Evolutionary conservation across 768 basidiomycete genomes (phyloP).

Genomic region (Coprinellus micaceus): DNA sequence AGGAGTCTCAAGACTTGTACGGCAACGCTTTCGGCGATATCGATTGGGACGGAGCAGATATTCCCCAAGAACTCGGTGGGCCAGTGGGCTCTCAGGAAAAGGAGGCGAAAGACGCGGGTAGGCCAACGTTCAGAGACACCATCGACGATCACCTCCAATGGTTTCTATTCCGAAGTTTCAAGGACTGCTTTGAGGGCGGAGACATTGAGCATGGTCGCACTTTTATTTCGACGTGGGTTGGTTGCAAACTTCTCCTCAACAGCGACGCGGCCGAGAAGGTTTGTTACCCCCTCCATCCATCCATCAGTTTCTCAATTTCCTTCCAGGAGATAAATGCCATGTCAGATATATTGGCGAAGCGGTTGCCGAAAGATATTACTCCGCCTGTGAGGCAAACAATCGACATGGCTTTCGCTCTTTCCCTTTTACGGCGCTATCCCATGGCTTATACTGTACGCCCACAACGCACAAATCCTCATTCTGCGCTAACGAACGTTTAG

Average conservation of each 20-base stretch:
- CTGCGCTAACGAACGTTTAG: background rate
- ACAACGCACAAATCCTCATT: background rate
- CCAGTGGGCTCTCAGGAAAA: conserved; percentile 8
- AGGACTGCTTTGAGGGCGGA: background rate
- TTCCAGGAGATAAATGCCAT: background rate
- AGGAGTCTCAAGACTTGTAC: conserved; percentile 81
- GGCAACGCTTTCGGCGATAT: conserved; percentile 47
- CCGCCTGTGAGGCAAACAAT: background rate
- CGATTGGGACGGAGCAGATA: conserved; percentile 56
- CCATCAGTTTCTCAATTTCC: background rate
- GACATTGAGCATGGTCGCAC: background rate
- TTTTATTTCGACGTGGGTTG: background rate
- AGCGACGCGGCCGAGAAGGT: background rate
- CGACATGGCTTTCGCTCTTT: background rate
- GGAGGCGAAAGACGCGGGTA: background rate
- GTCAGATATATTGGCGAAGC: background rate
- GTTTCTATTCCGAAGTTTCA: background rate
- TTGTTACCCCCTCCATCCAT: background rate
- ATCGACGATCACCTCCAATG: background rate
- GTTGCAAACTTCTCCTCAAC: background rate
- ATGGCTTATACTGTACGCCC: background rate
- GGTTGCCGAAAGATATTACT: background rate
- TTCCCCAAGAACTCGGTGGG: conserved; percentile 40
- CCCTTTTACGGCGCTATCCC: background rate
- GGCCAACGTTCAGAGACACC: background rate